A percentile compares a stretch with the other conserved stretches of the same genome.
Evolutionary conservation across 129 eudicot genomes (phyloP).

Genomic region (Helianthus annuus): DNA sequence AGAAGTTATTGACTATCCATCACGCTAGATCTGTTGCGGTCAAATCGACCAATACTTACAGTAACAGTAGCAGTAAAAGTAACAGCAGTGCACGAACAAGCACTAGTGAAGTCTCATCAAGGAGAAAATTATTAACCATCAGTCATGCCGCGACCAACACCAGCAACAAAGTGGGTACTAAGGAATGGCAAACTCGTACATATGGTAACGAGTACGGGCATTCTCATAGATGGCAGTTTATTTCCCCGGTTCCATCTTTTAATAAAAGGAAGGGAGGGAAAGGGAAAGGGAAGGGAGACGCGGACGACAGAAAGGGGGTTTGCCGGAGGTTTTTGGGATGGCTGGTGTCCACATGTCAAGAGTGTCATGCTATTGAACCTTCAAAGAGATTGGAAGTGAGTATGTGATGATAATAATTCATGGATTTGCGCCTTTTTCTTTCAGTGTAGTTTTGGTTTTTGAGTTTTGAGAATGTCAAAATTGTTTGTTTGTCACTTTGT

Average conservation of each 20-base stretch:
- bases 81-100: constrained; percentile 69
- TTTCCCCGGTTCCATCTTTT: constrained; percentile 49
- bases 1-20: no score
- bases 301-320: constrained; percentile 28
- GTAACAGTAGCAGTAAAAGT: constrained; percentile 38
- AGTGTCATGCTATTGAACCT: constrained; percentile 74
- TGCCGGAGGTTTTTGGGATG: constrained; percentile 48
- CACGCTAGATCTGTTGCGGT: no score
- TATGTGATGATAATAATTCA: constrained; percentile 18
- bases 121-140: constrained; percentile 29
- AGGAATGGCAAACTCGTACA: constrained; percentile 17
- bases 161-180: constrained; percentile 10
- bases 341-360: constrained; percentile 55
- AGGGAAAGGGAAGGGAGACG: constrained; percentile 20
- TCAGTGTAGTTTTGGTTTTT: background rate
- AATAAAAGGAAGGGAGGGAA: constrained; percentile 26
- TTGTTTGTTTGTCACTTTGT: no score
- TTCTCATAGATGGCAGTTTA: constrained; percentile 69
- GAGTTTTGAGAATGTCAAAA: no score
- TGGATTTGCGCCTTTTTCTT: background rate
- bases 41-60: background rate
- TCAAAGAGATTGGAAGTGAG: constrained; percentile 38
- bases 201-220: constrained; percentile 31
- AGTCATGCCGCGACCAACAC: constrained; percentile 18
- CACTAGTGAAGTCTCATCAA: constrained; percentile 39